phyloP scores from a whole-genome alignment of 2,329 filamentous ascomycete species.

The Acephala macrosclerotiorum region DNA sequence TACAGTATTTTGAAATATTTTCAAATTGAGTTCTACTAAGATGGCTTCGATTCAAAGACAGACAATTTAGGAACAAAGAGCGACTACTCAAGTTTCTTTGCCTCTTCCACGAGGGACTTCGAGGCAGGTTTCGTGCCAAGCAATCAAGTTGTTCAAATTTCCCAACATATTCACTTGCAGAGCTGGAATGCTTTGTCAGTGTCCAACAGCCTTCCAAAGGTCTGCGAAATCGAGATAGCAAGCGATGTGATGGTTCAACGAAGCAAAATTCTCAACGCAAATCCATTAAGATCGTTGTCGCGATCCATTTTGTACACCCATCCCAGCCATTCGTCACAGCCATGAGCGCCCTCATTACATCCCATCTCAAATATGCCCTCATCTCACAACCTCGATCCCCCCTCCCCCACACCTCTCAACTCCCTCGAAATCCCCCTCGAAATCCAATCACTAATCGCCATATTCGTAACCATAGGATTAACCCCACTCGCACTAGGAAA shows the following conservation, averaged over 20 bases:
- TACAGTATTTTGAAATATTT: neutral
- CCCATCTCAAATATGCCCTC: no score
- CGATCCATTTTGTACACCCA: neutral
- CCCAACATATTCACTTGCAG: no score
- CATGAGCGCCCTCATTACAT: no score
- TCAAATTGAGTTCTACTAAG: neutral
- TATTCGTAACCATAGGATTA: constrained; percentile 82
- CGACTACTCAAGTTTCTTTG: neutral
- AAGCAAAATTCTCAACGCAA: no score
- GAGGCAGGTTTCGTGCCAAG: no score
- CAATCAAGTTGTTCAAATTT: no score
- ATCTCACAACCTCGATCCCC: constrained; percentile 16
- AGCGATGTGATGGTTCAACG: no score
- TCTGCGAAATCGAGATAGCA: no score
- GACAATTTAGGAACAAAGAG: neutral
- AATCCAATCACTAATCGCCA: constrained; percentile 74
- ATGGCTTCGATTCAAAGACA: neutral
- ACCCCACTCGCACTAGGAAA: constrained; percentile 81
- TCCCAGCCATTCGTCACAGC: neutral
- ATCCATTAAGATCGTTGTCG: no score
- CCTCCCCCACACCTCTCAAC: constrained; percentile 39
- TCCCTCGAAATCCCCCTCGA: constrained; percentile 62
- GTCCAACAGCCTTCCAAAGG: no score
- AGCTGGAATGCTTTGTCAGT: no score
- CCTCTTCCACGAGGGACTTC: no score